Conservation (phyloP, 768 basidiomycete species). For the Neoboletus brunneissimus region DNA sequence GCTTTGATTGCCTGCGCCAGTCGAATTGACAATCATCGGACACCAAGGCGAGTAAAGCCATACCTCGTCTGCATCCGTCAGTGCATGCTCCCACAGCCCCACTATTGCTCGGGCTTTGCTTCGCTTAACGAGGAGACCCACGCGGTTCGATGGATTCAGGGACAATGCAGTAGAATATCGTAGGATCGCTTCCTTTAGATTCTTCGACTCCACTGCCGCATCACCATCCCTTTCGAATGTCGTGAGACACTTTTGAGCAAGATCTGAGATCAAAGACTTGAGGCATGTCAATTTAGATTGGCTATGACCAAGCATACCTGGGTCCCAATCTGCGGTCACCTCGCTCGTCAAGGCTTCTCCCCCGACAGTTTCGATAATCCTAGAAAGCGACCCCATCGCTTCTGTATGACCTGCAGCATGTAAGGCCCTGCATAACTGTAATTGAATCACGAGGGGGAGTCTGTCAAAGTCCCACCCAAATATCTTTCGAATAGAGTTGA, state of each 20-base stretch:
- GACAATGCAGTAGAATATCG: constrained; percentile 8
- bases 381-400: background rate
- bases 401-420: background rate
- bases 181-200: background rate
- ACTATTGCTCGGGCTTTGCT: background rate
- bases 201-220: background rate
- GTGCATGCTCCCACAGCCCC: background rate
- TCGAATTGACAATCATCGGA: background rate
- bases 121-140: background rate
- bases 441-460: background rate
- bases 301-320: background rate
- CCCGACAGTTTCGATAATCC: background rate
- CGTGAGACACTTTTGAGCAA: background rate
- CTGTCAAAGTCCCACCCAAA: constrained; percentile 8
- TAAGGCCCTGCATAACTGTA: background rate
- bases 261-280: background rate
- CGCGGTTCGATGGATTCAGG: background rate
- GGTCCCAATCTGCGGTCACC: background rate
- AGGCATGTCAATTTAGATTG: background rate
- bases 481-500: background rate
- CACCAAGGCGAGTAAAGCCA: background rate
- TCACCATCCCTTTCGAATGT: background rate
- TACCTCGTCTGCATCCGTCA: constrained; percentile 6
- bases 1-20: background rate
- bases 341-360: background rate